These are phyloP conservation scores for Leccinum subgranulosum DNA, from an alignment of 768 basidiomycete species.

Conservation along the genomic window DNA sequence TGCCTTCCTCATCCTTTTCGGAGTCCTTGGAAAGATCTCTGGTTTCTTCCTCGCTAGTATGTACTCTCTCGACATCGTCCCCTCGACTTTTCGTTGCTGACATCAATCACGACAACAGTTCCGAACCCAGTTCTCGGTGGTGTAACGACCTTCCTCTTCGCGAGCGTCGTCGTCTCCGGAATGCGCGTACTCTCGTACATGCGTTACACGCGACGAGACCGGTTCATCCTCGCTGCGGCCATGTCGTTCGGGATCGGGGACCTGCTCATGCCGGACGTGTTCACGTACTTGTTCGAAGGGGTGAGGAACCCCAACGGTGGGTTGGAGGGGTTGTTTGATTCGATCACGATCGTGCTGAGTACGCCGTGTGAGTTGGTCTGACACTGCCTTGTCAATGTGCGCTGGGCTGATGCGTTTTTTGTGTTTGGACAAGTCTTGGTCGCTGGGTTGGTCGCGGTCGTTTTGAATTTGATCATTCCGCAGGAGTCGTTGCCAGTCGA, in stretches of 20 bases:
- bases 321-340: constrained; percentile 66
- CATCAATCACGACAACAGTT: constrained; percentile 33
- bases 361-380: constrained; percentile 64
- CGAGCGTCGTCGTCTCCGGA: constrained; percentile 68
- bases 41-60: constrained; percentile 79
- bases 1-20: constrained; percentile 74
- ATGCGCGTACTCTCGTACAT: constrained; percentile 63
- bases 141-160: constrained; percentile 85
- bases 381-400: not conserved
- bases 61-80: constrained; percentile 11
- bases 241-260: constrained; percentile 70
- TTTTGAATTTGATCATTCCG: constrained; percentile 59
- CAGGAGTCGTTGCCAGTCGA: constrained; percentile 23
- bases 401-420: not conserved
- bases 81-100: not conserved
- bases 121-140: constrained; percentile 81
- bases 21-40: constrained; percentile 76
- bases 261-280: constrained; percentile 61
- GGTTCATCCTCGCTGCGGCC: constrained; percentile 69
- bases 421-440: constrained; percentile 42
- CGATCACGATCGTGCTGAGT: constrained; percentile 75
- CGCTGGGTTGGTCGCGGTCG: constrained; percentile 54
- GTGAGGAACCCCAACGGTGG: constrained; percentile 52
- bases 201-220: constrained; percentile 58
- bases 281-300: constrained; percentile 67